Base-by-base conservation (phyloP, 2,329 filamentous ascomycete genomes). In the Pseudogymnoascus sp. region DNA sequence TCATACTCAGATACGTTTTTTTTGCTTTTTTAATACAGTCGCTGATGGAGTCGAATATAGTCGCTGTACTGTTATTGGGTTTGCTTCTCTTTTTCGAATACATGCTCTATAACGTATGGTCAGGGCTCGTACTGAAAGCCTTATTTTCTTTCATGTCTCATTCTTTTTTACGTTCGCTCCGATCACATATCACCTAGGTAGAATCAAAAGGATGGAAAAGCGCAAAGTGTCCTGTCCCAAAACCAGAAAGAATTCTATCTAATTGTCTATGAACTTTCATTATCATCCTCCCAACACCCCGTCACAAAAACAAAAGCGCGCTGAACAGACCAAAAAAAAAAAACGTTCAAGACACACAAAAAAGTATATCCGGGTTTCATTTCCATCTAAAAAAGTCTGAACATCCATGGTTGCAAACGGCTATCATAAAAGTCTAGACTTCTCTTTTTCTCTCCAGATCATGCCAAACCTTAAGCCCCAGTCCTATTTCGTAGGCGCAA, bases 311-410 rank as follows among this genome's bases (percentile, higher is more conserved):
- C 22, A 25, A 25, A 25, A 25, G 22, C 25, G 9, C 47, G 47
- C 47, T 54, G 47, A 54, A 32, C n/a, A 34, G 47, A 54, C 16
- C 16, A 43, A 18, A 50, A 54, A 54, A n/a, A 25, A 25, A 25
- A 25, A 25, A 25, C 2, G 22, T 25, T 54, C 47, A 54, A 20
- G 28, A 54, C 47, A 54, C 47, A 54, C 28, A 54, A 54, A 18
- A 54, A 54, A 54, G 47, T 54, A 54, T 54, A 32, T 54, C 47
- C 47, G 47, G 47, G 47, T 54, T 54, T 54, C 47, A 54, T 54
- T 54, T 54, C 47, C 47, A 54, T 54, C 47, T 54, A 54, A 54
- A 25, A 25, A 54, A 54, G 47, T 54, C 47, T 32, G 47, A 54
- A 54, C 47, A 54, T 54, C 47, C 47, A 54, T 54, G 47, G 47